Conservation (phyloP, 352 stramenopile genomes). For the Phytophthora gonapodyides region DNA sequence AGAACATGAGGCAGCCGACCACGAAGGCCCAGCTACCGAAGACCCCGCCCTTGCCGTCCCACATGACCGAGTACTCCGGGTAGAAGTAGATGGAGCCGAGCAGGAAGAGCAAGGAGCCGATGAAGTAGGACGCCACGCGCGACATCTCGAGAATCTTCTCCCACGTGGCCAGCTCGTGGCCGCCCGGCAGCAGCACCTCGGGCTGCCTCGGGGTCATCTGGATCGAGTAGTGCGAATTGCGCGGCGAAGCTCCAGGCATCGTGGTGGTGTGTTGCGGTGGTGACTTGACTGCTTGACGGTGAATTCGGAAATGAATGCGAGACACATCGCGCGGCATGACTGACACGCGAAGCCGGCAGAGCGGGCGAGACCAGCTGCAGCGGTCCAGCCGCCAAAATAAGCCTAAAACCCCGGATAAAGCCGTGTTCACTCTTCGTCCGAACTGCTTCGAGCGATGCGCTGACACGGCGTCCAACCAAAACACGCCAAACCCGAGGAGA, state of each 20-base stretch:
- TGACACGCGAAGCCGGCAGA: constrained; percentile 13
- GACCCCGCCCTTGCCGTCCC: constrained; percentile 59
- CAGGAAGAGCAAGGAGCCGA: constrained; percentile 76
- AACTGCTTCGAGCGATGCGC: constrained; percentile 19
- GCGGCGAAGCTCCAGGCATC: constrained; percentile 35
- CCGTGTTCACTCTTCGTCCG: constrained; percentile 22
- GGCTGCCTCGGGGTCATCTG: constrained; percentile 30
- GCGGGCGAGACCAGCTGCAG: constrained; percentile 9
- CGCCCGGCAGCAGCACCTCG: constrained; percentile 21
- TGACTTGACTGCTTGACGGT: constrained; percentile 25
- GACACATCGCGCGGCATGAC: constrained; percentile 5
- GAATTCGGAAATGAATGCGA: constrained; percentile 37
- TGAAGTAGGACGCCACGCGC: constrained; percentile 58
- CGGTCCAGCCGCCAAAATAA: constrained; percentile 25
- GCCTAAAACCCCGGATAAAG: constrained; percentile 24
- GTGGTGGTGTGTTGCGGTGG: constrained; percentile 11
- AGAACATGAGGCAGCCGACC: constrained; percentile 74
- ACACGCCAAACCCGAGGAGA: constrained; percentile 33
- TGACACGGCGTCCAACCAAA: constrained; percentile 36
- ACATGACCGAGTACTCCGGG: constrained; percentile 67
- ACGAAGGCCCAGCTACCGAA: constrained; percentile 76
- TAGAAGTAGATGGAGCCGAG: constrained; percentile 84
- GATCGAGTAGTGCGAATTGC: constrained; percentile 36
- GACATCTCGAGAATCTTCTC: constrained; percentile 61
- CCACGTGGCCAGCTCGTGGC: constrained; percentile 35